Evolutionary conservation across 768 basidiomycete species (phyloP), one percentile per base, ranked within the genome.

Genomic region (Trametes cubensis): DNA sequence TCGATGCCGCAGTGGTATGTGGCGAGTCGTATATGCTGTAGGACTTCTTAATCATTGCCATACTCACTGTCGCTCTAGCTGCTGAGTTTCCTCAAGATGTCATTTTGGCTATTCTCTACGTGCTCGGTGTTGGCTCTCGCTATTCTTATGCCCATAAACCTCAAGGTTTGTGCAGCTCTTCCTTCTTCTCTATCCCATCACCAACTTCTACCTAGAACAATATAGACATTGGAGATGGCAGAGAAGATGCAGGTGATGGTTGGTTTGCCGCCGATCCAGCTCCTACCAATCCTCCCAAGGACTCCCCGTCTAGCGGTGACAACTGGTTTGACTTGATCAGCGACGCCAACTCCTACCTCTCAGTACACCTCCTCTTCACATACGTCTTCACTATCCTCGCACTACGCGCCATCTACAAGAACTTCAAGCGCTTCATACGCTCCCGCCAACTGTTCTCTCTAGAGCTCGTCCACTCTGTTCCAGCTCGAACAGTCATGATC

Each of bases 71-170:
- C 40, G 25, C n/a, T 8, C 1, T 71, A 97, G 94, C 82, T 98
- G 2, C 83, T 99, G 45, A 93, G 89, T 66, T 98, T 99, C 76
- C 90, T 94, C 82, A 95, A 96, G 74, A 97, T 90, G 82, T 87
- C 90, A 0, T 98, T 98, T 75, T 87, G 90, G 70, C 80, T 98
- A 26, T 99, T 99, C 76, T 87, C 90, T 0, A 77, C 89, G 17
- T 93, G 92, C 73, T 92, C 94, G 0, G 70, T 93, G 49, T 88
- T 94, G 60, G 94, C 95, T 0, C 75, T 88, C 8, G 73, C 84
- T 6, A 86, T 95, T n/a, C 82, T 99, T 14, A 96, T 98, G 87
- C 97, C 97, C 2, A 81, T 98, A 50, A 98, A 99, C 69, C 89
- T 90, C 80, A 92, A 87, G 78, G 95, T 95, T 65, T 70, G 86